phyloP scores from a whole-genome alignment of 257 asterid genomes.

The Solanum lignicaule region DNA sequence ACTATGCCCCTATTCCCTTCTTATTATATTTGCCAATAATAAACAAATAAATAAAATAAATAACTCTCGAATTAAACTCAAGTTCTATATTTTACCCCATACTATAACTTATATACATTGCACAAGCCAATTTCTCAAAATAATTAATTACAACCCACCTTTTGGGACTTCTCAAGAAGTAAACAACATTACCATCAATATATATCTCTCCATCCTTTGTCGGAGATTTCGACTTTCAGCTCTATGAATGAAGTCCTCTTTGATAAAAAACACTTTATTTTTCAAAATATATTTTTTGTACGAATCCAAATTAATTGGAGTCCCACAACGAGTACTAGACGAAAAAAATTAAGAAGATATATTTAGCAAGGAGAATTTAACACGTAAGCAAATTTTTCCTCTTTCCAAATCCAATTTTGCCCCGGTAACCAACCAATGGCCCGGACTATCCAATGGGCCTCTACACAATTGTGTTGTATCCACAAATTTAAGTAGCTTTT shows the following conservation, averaged over 20 bases:
- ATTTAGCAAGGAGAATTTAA: slow-evolving; percentile 68
- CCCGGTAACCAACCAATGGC: slow-evolving; percentile 89
- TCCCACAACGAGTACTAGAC: background rate
- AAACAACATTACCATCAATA: background rate
- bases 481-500: slow-evolving; percentile 56
- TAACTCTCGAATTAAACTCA: background rate
- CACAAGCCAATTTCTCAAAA: background rate
- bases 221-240: background rate
- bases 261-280: background rate
- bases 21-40: background rate
- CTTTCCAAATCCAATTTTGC: slow-evolving; percentile 72
- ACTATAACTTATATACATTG: background rate
- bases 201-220: background rate
- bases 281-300: background rate
- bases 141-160: background rate
- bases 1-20: background rate
- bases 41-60: background rate
- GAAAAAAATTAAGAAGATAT: slow-evolving; percentile 1
- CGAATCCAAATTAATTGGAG: background rate
- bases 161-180: background rate
- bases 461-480: slow-evolving; percentile 54
- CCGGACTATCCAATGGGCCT: slow-evolving; percentile 84
- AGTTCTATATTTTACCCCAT: background rate
- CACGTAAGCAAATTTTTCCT: slow-evolving; percentile 62
- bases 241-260: background rate